These are phyloP conservation scores for Fusarium devonianum DNA, from an alignment of 2,329 filamentous ascomycete genomes.

Conservation along the genomic window DNA sequence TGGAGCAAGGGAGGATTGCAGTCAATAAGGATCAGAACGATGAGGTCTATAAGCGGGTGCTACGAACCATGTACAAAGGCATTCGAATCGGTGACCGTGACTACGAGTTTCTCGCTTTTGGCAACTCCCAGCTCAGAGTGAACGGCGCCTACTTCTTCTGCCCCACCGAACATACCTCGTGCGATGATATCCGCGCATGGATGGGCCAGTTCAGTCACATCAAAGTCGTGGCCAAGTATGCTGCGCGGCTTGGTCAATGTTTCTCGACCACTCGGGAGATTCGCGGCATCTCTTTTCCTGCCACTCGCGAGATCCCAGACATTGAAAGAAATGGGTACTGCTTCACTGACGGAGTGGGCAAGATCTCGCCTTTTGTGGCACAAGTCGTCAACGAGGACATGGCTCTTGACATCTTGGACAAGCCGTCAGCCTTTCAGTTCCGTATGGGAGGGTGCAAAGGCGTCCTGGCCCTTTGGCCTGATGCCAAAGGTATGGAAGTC, in stretches of 20 bases:
- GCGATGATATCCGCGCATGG: slow-evolving; percentile 79
- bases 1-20: slow-evolving; percentile 64
- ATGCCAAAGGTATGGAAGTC: slow-evolving; percentile 71
- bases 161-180: slow-evolving; percentile 69
- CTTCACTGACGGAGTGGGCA: slow-evolving; percentile 94
- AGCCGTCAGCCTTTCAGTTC: slow-evolving; percentile 89
- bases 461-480: slow-evolving; percentile 77
- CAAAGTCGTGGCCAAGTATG: slow-evolving; percentile 84
- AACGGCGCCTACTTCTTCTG: slow-evolving; percentile 94
- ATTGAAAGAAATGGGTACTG: slow-evolving; percentile 71
- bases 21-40: slow-evolving; percentile 64
- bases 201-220: slow-evolving; percentile 90
- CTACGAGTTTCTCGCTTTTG: slow-evolving; percentile 92
- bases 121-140: slow-evolving; percentile 93
- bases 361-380: slow-evolving; percentile 82
- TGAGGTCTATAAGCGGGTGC: slow-evolving; percentile 77
- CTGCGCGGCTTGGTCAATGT: slow-evolving; percentile 89
- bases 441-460: slow-evolving; percentile 93
- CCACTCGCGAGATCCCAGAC: slow-evolving; percentile 70
- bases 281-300: slow-evolving; percentile 65
- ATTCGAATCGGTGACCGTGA: slow-evolving; percentile 82
- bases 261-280: slow-evolving; percentile 91
- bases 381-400: slow-evolving; percentile 76
- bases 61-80: slow-evolving; percentile 75
- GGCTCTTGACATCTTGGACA: slow-evolving; percentile 60